Evolutionary conservation across 441 rosid species (phyloP).

Genomic region (Populus hybrid): DNA sequence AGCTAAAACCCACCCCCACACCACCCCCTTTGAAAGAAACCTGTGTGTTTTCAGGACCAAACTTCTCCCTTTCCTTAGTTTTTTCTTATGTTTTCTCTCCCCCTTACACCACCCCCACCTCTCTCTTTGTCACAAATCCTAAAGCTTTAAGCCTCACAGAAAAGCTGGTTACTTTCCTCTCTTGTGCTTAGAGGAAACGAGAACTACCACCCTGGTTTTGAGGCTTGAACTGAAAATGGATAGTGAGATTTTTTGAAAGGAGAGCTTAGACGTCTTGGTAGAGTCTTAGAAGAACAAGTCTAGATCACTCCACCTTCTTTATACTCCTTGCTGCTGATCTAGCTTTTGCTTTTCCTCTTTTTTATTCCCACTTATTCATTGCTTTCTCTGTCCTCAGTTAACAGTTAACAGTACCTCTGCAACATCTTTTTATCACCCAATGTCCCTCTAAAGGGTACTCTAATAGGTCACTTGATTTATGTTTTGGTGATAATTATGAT

Average conservation of each 20-base stretch:
- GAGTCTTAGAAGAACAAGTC: constrained; percentile 48
- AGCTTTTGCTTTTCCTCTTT: constrained; percentile 22
- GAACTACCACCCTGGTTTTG: constrained; percentile 17
- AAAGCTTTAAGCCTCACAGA: constrained; percentile 8
- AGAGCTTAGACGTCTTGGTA: constrained; percentile 19
- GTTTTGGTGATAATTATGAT: constrained; percentile 20
- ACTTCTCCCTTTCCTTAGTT: background rate
- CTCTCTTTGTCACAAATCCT: background rate
- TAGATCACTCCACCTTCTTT: constrained; percentile 53
- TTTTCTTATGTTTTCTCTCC: constrained; percentile 4
- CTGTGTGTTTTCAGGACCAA: constrained; percentile 15
- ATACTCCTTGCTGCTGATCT: constrained; percentile 41
- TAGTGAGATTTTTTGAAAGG: constrained; percentile 15
- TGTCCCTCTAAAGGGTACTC: constrained; percentile 23
- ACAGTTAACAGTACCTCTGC: constrained; percentile 37
- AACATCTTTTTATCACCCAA: constrained; percentile 37
- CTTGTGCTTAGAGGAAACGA: constrained; percentile 16
- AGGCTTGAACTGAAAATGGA: background rate
- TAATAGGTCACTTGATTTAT: constrained; percentile 25
- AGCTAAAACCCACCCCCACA: constrained; percentile 51
- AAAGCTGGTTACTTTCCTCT: constrained; percentile 34
- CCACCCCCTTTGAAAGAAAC: constrained; percentile 40
- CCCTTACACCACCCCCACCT: constrained; percentile 29
- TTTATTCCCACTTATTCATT: constrained; percentile 30
- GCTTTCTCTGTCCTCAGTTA: constrained; percentile 18